Percentiles rank a stretch among this genome's conserved stretches.
These are phyloP conservation scores for Penicillium sp. DNA, from an alignment of 2,329 filamentous ascomycete species.

Conservation along the genomic window DNA sequence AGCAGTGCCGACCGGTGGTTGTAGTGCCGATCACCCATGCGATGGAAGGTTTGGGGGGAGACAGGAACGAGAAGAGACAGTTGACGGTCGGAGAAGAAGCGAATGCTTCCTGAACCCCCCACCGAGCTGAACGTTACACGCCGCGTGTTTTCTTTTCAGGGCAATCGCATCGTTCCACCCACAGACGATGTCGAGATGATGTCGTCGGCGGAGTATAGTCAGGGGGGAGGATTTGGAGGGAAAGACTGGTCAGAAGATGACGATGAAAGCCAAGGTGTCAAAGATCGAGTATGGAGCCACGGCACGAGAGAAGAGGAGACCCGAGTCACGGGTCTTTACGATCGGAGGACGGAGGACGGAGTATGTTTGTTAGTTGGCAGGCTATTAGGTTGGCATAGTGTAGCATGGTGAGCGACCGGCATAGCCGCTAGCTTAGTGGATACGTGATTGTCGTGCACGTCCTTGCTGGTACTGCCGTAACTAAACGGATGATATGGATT, in stretches of 20 bases:
- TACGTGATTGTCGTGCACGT: conserved; percentile 17
- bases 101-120: conserved; percentile 14
- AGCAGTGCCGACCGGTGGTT: conserved; percentile 16
- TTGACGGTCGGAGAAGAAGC: neutral
- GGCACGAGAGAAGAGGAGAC: conserved; percentile 16
- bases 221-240: neutral
- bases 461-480: conserved; percentile 7
- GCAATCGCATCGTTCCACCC: conserved; percentile 14
- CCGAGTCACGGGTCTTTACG: conserved; percentile 16
- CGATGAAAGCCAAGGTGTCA: neutral
- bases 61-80: neutral
- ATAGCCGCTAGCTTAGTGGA: conserved; percentile 26
- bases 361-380: conserved; percentile 10
- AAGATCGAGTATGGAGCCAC: neutral
- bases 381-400: neutral
- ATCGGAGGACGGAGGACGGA: conserved; percentile 7
- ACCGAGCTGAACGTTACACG: conserved; percentile 10
- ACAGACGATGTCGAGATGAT: conserved; percentile 18
- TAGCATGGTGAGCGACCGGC: conserved; percentile 14
- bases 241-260: conserved; percentile 8
- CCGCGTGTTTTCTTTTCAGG: conserved; percentile 4
- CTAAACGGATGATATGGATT: neutral
- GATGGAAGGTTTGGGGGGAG: neutral
- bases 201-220: conserved; percentile 10
- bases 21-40: conserved; percentile 16